Percentiles rank a stretch among this genome's conserved stretches.
phyloP scores from a whole-genome alignment of 495 filamentous ascomycete species.

The Talaromyces wortmannii region DNA sequence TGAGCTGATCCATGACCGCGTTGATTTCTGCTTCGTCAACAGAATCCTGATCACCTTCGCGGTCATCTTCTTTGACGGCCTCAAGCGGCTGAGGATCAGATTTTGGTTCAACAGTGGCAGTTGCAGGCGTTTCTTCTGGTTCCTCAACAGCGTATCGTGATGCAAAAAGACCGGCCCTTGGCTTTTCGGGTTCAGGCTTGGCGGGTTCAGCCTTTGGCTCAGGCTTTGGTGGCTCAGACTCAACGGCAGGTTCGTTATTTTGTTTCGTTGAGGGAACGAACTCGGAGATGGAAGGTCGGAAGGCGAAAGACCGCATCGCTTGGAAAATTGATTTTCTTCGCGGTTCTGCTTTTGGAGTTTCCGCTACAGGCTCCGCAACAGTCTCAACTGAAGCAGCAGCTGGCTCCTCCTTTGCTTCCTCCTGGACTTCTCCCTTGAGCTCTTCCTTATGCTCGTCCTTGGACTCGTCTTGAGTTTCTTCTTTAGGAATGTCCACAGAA shows the following conservation, averaged over 20 bases:
- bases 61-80: constrained; percentile 6
- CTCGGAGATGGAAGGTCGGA: constrained; percentile 44
- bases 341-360: constrained; percentile 14
- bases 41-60: constrained; percentile 21
- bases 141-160: constrained; percentile 28
- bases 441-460: neutral
- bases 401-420: neutral
- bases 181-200: constrained; percentile 14
- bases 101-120: constrained; percentile 5
- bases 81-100: constrained; percentile 3
- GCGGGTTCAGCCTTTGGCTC: constrained; percentile 9
- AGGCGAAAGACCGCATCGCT: constrained; percentile 58
- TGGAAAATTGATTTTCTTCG: constrained; percentile 41
- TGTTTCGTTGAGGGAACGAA: constrained; percentile 25
- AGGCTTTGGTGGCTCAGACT: constrained; percentile 24
- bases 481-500: neutral
- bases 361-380: constrained; percentile 11
- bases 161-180: constrained; percentile 23
- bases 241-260: constrained; percentile 23
- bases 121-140: constrained; percentile 11
- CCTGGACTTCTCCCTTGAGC: neutral
- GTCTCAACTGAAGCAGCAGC: neutral
- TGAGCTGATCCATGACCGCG: constrained; percentile 76
- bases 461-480: neutral
- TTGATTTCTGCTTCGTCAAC: constrained; percentile 76